Base-by-base conservation (phyloP, 306 rosid species). In the Castanopsis chinensis region DNA sequence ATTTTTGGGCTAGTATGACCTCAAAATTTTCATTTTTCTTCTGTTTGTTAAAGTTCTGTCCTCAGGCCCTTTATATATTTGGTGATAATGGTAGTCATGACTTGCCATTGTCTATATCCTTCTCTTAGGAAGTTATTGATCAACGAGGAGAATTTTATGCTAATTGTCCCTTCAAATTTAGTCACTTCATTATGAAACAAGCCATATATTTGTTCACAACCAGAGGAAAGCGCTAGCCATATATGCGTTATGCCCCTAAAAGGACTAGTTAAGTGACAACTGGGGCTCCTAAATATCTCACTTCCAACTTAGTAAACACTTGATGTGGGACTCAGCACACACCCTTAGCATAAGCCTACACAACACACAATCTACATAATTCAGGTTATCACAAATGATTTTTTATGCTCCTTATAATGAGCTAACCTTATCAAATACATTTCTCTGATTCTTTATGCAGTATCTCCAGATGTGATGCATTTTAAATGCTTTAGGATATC, bases 1-100 rank as follows among this genome's bases (percentile, higher is more conserved):
- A 35, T 68, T 35, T 35, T 35, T 68, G 72, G 72, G 51, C 72
- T 35, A 10, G 72, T 68, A 68, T 68, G 52, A 67, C 23, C n/a
- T 27, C 20, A n/a, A 18, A 17, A 5, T 67, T 67, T 67, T 32
- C 19, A 32, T 14, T 9, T 18, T 23, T 30, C 5, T 19, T 67
- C 51, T 67, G 2, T 32, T 32, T 33, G 17, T 3, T 67, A 18
- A 19, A 32, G 15, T 17, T 67, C 6, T 30, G 17, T 14, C 45
- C 71, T 32, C n/a, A 2, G 1, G n/a, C 10, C 71, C 13, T 32
- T 63, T 65, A 18, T 65, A 63, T 32, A 15, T 65, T 67, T 1
- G 33, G 51, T 6, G 51, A 33, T 7, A 67, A 67, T 33, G 27
- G 10, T 17, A 67, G 6, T 32, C 33, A 3, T 67, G 45, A 35